A percentile compares a stretch with the other conserved stretches of the same genome.
Evolutionary conservation across 2,329 filamentous ascomycete species (phyloP).

Genomic region (Fusarium miscanthi): DNA sequence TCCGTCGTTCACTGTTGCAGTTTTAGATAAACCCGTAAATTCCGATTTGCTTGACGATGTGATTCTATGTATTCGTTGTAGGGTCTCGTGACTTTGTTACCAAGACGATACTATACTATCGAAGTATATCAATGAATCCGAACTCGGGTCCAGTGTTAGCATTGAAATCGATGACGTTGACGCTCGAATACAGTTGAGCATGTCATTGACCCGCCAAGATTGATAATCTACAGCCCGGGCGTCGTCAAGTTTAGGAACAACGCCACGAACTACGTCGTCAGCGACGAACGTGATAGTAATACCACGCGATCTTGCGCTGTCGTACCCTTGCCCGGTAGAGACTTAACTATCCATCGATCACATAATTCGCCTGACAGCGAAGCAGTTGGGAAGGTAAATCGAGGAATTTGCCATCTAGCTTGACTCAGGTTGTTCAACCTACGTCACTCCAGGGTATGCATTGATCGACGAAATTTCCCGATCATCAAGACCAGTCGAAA

Average conservation of each 20-base stretch:
- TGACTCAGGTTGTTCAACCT: neutral
- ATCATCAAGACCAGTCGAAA: neutral
- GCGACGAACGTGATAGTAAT: neutral
- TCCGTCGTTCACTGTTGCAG: conserved; percentile 14
- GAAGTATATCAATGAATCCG: neutral
- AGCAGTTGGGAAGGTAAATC: conserved; percentile 11
- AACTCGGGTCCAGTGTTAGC: neutral
- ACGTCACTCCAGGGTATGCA: conserved; percentile 31
- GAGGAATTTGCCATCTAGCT: conserved; percentile 17
- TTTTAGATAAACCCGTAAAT: conserved; percentile 25
- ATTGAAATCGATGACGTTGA: conserved; percentile 23
- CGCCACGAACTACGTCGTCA: conserved; percentile 20
- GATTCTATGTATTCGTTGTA: neutral
- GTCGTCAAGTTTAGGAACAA: conserved; percentile 4
- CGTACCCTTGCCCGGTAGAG: conserved; percentile 8
- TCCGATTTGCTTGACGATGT: conserved; percentile 22
- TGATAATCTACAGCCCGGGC: neutral
- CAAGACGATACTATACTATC: neutral
- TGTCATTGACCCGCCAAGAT: conserved; percentile 13
- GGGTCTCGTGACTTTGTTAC: neutral
- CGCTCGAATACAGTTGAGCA: neutral
- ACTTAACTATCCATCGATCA: conserved; percentile 21
- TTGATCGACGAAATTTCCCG: conserved; percentile 18
- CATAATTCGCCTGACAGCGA: conserved; percentile 6
- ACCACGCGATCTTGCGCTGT: conserved; percentile 13